Base-by-base conservation (phyloP, 495 filamentous ascomycete genomes). In the Chaetomium tenue region DNA sequence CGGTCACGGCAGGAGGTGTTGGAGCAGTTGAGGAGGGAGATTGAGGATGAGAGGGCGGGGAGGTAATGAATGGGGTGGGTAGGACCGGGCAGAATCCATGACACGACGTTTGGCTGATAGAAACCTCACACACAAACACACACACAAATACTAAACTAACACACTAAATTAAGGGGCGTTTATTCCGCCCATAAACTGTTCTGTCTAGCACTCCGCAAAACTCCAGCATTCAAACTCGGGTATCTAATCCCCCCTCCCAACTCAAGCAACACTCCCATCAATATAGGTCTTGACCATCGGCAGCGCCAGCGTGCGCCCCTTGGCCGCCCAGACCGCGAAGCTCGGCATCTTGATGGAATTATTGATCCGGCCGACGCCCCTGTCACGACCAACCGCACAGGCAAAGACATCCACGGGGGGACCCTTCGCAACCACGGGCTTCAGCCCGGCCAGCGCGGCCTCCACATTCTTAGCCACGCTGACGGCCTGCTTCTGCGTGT, bases 21-120 rank as follows among this genome's bases (percentile, higher is more conserved):
- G 61, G 82, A 83, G 63, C 85, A 85, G 68, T 55, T 86, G 71
- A 72, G 79, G 70, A 70, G 73, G 72, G 81, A 83, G 75, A 80
- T 91, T 71, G 88, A 91, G 60, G 83, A 87, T 37, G 86, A 89
- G 81, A 89, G 83, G 75, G 68, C 71, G 39, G 72, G 76, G 64
- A 75, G 77, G 63, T 79, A 71, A 57, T 48, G 3, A 8, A 12
- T 46, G 1, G 16, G 44, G 15, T n/a, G 2, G 44, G n/a, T n/a
- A 47, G 50, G 25, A 26, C 13, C 37, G 15, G 15, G 42, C 22
- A 33, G 50, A 26, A 5, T 58, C 37, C 5, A 50, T 22, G 58
- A 48, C 44, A 51, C 57, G 44, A 51, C 46, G 46, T 39, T 22
- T 20, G 52, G 18, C 33, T 23, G 23, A 58, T 26, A 48, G 26